Base-by-base conservation (phyloP, 768 basidiomycete species). In the Myochromella boudieri region DNA sequence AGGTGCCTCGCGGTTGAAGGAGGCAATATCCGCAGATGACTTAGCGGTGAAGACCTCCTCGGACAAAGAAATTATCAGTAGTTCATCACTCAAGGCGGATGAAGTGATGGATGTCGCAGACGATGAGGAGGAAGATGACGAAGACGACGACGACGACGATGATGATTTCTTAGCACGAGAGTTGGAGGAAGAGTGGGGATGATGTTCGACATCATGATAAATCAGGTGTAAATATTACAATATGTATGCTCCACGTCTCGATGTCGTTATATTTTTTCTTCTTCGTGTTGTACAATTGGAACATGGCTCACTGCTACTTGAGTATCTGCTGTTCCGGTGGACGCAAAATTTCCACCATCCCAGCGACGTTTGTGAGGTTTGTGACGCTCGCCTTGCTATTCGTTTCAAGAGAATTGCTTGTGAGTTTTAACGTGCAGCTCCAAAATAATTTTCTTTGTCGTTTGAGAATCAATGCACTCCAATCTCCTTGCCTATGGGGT, bases 131-230 rank as follows among this genome's bases (percentile, higher is more conserved):
- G 68, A 66, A 0, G 64, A 71, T 0, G 78, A 74, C 0, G 80
- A 78, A 34, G 33, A 74, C 0, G 75, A 68, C 0, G 75, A 70
- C 0, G 76, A 70, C 10, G 76, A 75, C 1, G 86, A 87, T 3
- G 87, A 88, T 32, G 87, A 90, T 60, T 89, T 89, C 60, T 69
- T 90, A n/a, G 82, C 87, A n/a, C 75, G 83, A 29, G 89, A 86
- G 59, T 69, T 91, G 54, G 85, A 81, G 60, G 85, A 85, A 60
- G 87, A 89, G 49, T 80, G 76, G 80, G 84, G 86, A 79, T 90
- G 82, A 65, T 55, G 40, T 20, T 29, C 17, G 29, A 37, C 6
- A 14, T 39, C 14, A 44, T 18, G 20, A 17, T 49, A 9, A 31
- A 18, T 20, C 18, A 41, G 41, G 41, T 39, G 41, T 47, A 33